Percentiles rank a stretch among this genome's conserved stretches.
phyloP scores from a whole-genome alignment of 805 yeast species.

The Starmerella sp. region DNA sequence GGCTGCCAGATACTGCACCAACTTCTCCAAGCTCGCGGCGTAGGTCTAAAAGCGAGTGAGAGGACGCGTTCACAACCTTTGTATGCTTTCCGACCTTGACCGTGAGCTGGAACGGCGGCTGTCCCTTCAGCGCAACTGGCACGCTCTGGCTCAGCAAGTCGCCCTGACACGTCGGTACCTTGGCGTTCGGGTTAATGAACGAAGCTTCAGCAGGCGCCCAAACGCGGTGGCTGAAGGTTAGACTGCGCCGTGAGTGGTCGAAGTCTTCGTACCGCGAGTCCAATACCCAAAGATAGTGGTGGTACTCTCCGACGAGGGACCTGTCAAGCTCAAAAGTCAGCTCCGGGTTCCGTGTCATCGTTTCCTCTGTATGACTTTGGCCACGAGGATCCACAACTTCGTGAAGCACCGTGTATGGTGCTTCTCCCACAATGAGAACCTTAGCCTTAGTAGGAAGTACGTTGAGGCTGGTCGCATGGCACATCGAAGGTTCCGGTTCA shows the following conservation, averaged over 20 bases:
- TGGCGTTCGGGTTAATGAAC: neutral
- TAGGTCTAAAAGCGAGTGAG: constrained; percentile 2
- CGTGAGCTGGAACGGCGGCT: constrained; percentile 14
- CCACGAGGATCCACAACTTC: constrained; percentile 19
- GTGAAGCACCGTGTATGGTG: constrained; percentile 23
- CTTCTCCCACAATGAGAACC: constrained; percentile 15
- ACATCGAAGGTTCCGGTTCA: constrained; percentile 11
- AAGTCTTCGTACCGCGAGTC: constrained; percentile 20
- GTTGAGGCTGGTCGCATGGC: neutral
- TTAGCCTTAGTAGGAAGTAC: neutral
- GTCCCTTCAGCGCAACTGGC: constrained; percentile 10
- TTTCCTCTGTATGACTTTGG: constrained; percentile 1
- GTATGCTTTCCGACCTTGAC: constrained; percentile 6
- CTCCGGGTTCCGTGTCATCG: neutral
- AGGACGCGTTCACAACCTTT: neutral
- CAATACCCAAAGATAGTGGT: constrained; percentile 19
- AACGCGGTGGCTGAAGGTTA: constrained; percentile 12
- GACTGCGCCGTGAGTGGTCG: constrained; percentile 3
- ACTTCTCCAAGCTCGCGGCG: constrained; percentile 2
- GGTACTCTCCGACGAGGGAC: constrained; percentile 15
- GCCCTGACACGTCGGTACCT: constrained; percentile 8
- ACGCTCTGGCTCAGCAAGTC: neutral
- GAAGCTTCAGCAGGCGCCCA: constrained; percentile 10
- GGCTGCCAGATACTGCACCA: neutral
- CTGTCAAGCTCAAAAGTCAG: neutral